Evolutionary conservation across 495 filamentous ascomycete species (phyloP).

Genomic region (Barbatosphaeria neglecta): DNA sequence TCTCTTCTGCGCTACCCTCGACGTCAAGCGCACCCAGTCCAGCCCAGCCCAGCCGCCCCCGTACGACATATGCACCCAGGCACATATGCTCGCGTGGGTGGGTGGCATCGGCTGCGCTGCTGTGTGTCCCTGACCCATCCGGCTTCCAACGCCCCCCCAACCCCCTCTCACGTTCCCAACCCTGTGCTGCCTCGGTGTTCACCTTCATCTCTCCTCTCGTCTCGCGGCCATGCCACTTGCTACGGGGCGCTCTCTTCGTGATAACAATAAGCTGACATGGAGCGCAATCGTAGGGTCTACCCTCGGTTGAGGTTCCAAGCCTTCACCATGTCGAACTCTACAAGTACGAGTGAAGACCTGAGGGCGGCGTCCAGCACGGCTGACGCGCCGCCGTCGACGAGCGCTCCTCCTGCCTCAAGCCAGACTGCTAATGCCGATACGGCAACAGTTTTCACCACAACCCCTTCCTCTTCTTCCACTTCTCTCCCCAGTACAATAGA

Average conservation of each 20-base stretch:
- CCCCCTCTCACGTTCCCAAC: no score
- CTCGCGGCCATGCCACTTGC: constrained; percentile 12
- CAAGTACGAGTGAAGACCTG: constrained; percentile 19
- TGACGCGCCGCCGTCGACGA: constrained; percentile 16
- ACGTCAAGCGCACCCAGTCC: no score
- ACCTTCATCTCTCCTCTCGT: constrained; percentile 14
- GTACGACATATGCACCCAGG: not conserved
- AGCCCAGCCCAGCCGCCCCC: no score
- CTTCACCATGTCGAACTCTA: constrained; percentile 37
- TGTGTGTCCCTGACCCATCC: not conserved
- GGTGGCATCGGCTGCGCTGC: no score
- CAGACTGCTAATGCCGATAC: constrained; percentile 8
- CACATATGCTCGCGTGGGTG: no score
- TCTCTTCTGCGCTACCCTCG: not conserved
- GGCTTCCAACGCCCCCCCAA: not conserved
- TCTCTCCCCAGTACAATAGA: not conserved
- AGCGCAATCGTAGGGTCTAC: constrained; percentile 15
- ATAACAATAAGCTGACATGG: constrained; percentile 26
- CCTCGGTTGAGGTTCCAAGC: constrained; percentile 22
- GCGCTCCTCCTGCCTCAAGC: constrained; percentile 10
- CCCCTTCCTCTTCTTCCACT: not conserved
- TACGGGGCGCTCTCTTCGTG: constrained; percentile 4
- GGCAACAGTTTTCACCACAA: constrained; percentile 1
- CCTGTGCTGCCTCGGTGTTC: no score
- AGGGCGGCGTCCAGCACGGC: constrained; percentile 13